Conservation (phyloP, 441 rosid genomes). For the Populus tomentosa region DNA sequence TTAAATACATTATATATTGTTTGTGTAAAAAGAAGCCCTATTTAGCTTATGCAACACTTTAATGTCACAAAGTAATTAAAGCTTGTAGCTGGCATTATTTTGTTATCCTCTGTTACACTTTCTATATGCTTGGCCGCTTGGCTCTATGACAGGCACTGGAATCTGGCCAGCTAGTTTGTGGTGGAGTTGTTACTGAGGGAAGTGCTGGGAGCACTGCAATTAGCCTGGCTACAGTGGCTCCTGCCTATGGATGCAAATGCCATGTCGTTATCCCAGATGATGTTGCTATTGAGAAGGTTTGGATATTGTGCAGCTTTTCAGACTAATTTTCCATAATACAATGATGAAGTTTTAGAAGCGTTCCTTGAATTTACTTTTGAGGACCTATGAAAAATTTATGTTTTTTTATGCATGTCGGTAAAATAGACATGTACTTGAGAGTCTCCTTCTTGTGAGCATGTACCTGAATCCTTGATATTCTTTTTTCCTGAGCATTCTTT, state of each 20-base stretch:
- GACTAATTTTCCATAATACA: background rate
- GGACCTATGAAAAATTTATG: background rate
- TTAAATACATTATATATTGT: background rate
- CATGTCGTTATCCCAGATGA: conserved; percentile 95
- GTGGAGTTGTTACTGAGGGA: conserved; percentile 88
- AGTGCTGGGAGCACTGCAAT: conserved; percentile 98
- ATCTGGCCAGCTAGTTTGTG: conserved; percentile 53
- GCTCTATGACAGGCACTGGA: conserved; percentile 57
- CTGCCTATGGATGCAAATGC: conserved; percentile 85
- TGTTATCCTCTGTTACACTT: background rate
- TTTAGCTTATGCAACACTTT: background rate
- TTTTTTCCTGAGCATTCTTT: background rate
- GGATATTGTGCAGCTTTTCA: background rate
- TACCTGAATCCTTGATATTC: background rate
- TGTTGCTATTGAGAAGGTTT: conserved; percentile 89
- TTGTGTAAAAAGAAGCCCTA: background rate
- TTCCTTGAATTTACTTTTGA: background rate
- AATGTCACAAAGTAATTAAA: background rate
- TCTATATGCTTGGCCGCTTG: background rate
- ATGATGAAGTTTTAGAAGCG: background rate
- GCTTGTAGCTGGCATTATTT: background rate
- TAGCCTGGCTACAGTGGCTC: conserved; percentile 92
- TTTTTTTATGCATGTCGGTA: background rate
- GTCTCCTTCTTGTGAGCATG: background rate
- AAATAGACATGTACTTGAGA: background rate